Conservation (phyloP, 108 stramenopile species). For the Mediolabrus comicus region DNA sequence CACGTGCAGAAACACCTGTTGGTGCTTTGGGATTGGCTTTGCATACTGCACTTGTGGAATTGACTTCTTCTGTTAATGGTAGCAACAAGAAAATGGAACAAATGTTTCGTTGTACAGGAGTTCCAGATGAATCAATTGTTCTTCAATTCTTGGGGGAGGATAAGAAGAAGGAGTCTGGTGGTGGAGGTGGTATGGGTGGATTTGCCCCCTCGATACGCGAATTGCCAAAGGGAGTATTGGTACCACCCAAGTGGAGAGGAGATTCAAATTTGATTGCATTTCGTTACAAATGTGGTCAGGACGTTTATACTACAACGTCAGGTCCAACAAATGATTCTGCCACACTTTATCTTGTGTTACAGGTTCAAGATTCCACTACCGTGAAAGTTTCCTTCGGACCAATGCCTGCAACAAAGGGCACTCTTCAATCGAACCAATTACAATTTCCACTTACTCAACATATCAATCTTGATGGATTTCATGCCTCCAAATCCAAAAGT, state of each 20-base stretch:
- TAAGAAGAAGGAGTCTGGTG: conserved; percentile 6
- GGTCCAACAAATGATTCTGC: conserved; percentile 7
- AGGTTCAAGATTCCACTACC: not conserved
- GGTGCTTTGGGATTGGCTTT: conserved; percentile 67
- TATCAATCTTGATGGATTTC: conserved; percentile 69
- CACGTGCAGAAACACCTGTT: conserved; percentile 48
- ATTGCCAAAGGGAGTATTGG: conserved; percentile 54
- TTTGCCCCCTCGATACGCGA: conserved; percentile 84
- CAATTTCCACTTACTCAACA: conserved; percentile 55
- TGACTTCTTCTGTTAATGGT: conserved; percentile 13
- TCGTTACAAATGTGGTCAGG: conserved; percentile 33
- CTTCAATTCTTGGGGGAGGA: conserved; percentile 1
- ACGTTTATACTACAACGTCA: conserved; percentile 6
- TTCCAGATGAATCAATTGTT: conserved; percentile 40
- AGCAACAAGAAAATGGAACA: not conserved
- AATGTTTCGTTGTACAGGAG: conserved; percentile 63
- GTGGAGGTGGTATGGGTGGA: conserved; percentile 21
- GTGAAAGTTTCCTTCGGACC: conserved; percentile 31
- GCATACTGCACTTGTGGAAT: conserved; percentile 60
- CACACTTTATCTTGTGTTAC: conserved; percentile 26
- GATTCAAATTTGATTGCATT: conserved; percentile 24
- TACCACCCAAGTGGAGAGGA: conserved; percentile 68
- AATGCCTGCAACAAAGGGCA: not conserved
- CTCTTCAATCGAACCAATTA: conserved; percentile 11
- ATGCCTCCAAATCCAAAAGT: conserved; percentile 32